Evolutionary conservation across 148 eudicot species (phyloP).

Genomic region (Cornus controversa): DNA sequence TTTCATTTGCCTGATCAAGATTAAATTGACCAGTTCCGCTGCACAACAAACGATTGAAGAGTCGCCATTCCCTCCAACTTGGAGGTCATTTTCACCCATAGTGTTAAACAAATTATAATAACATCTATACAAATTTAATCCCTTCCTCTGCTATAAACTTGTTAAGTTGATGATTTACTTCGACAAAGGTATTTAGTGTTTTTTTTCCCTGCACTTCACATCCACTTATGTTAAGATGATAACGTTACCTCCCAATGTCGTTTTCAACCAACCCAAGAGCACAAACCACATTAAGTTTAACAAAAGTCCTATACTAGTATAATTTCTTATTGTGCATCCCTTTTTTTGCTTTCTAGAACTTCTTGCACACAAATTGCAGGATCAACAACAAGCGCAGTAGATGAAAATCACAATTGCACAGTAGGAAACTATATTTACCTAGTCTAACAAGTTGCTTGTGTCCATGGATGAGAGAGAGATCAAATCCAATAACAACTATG

Average conservation of each 20-base stretch:
- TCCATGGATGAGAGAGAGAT: no score
- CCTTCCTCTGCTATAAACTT: not conserved
- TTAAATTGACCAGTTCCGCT: not conserved
- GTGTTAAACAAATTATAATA: no score
- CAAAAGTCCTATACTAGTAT: not conserved
- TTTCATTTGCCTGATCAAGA: not conserved
- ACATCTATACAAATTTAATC: not conserved
- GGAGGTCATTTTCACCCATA: not conserved
- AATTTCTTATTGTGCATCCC: not conserved
- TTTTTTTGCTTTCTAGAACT: not conserved
- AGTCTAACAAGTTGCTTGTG: no score
- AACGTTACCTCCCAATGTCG: not conserved
- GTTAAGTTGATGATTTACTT: not conserved
- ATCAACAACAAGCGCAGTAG: no score
- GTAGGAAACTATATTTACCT: no score
- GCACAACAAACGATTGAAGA: not conserved
- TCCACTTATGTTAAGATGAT: not conserved
- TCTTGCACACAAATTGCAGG: no score
- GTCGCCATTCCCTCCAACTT: not conserved
- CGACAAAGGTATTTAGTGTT: not conserved
- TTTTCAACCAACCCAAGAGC: not conserved
- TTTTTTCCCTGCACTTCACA: not conserved
- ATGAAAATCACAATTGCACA: no score
- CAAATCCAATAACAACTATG: no score
- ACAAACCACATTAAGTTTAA: no score